Base-by-base conservation (phyloP, 169 alveolate species). In the Ophryocystis elektroscirrha region DNA sequence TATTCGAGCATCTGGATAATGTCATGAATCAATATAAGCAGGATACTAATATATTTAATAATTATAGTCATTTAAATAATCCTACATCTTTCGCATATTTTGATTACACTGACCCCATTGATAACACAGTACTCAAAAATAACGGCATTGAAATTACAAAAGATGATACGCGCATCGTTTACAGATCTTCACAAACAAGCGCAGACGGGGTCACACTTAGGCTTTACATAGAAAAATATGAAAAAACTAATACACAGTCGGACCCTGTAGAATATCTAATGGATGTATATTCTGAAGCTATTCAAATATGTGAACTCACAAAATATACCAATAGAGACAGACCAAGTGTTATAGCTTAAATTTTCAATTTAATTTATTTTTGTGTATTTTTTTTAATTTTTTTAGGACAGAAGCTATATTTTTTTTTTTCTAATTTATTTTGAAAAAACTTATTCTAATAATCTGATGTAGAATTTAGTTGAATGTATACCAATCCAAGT, bases 151-250 rank as follows among this genome's bases (percentile, higher is more conserved):
- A 84, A 39, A 74, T 79, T 58, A 65, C 71, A 54, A 76, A 65
- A 56, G 71, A 67, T 22, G 87, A 85, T 56, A 66, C 82, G 16
- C 1, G 44, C 2, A n/a, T 5, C n/a, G 0, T 54, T 44, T 15
- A 3, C 9, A 0, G n/a, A 5, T 25, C n/a, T 7, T 4, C 70
- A 16, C 71, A 71, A 46, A 57, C 88, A 73, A 65, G 91, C 12
- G 61, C 72, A 74, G 58, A 74, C 78, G 93, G 93, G 20, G 91
- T 93, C 0, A 88, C 96, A 32, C 74, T 88, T 30, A 77, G 96
- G 53, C 53, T 88, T 46, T 88, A 88, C 62, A 74, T 82, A 52
- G 96, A 87, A 63, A 63, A 71, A 59, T 79, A 69, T 4, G 48
- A 42, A 32, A 42, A 42, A 16, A 41, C 46, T 15, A 16, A 43